Evolutionary conservation across 1,139 yeast species (phyloP).

Genomic region (Saccharomyces hybrid): DNA sequence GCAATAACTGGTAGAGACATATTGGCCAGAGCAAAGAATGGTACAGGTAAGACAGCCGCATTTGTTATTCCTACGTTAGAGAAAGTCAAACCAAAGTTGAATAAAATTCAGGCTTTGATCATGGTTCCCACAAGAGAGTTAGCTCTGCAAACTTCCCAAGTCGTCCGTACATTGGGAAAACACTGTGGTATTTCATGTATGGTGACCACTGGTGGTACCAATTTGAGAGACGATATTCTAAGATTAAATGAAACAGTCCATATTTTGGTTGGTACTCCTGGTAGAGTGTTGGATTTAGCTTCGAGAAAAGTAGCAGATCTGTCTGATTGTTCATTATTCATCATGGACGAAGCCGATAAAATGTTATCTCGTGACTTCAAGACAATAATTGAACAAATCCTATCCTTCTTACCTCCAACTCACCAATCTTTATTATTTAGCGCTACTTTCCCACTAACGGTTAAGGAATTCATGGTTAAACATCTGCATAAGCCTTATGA

Average conservation of each 20-base stretch:
- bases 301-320: constrained; percentile 81
- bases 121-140: constrained; percentile 92
- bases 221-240: constrained; percentile 85
- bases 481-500: constrained; percentile 90
- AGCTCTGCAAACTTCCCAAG: constrained; percentile 96
- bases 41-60: constrained; percentile 98
- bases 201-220: constrained; percentile 99
- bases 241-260: constrained; percentile 91
- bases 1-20: constrained; percentile 95
- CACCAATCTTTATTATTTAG: constrained; percentile 86
- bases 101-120: constrained; percentile 81
- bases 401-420: constrained; percentile 66
- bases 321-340: constrained; percentile 77
- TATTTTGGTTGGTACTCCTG: constrained; percentile 89
- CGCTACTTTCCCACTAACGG: constrained; percentile 94
- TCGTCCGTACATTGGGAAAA: constrained; percentile 92
- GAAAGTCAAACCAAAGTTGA: constrained; percentile 71
- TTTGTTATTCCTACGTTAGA: constrained; percentile 84
- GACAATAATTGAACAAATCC: constrained; percentile 78
- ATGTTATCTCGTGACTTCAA: constrained; percentile 89
- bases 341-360: constrained; percentile 99
- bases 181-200: constrained; percentile 88
- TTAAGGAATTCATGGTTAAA: constrained; percentile 84
- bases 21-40: constrained; percentile 95
- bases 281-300: constrained; percentile 92